Conservation (phyloP, 768 basidiomycete genomes). For the Lentinus tigrinus region DNA sequence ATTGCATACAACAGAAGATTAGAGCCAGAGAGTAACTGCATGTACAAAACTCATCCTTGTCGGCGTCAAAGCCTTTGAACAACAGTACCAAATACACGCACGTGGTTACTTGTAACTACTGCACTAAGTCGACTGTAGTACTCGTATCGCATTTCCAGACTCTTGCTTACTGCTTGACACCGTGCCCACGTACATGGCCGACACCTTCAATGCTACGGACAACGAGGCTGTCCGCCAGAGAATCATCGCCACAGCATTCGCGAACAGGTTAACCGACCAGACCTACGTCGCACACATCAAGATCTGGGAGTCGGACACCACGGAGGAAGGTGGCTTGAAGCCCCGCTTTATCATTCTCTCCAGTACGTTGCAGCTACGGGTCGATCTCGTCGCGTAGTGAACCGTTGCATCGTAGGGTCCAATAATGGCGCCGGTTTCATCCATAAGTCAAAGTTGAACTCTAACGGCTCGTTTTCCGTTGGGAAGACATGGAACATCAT, state of each 20-base stretch:
- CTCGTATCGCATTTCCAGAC: too few species aligned
- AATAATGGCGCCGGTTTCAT: constrained; percentile 66
- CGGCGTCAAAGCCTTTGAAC: constrained; percentile 22
- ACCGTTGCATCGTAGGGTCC: constrained; percentile 44
- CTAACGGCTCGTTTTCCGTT: constrained; percentile 91
- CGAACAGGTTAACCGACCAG: constrained; percentile 72
- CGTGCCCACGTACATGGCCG: neutral
- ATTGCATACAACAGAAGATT: too few species aligned
- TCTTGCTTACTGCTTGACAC: too few species aligned
- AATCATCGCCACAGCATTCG: constrained; percentile 83
- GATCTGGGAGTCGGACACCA: constrained; percentile 84
- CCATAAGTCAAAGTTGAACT: constrained; percentile 96
- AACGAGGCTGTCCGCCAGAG: constrained; percentile 55
- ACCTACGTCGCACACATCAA: constrained; percentile 86
- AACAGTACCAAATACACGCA: constrained; percentile 21
- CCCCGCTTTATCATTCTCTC: constrained; percentile 89
- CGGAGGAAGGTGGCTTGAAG: constrained; percentile 71
- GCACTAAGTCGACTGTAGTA: too few species aligned
- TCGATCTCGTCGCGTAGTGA: neutral
- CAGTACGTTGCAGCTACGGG: constrained; percentile 53
- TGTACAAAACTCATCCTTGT: too few species aligned
- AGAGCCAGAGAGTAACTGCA: too few species aligned
- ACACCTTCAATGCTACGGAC: constrained; percentile 28
- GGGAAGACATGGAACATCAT: constrained; percentile 93
- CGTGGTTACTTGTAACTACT: neutral